These are phyloP conservation scores for Verticillium dahliae DNA, from an alignment of 2,329 filamentous ascomycete species.

Conservation along the genomic window DNA sequence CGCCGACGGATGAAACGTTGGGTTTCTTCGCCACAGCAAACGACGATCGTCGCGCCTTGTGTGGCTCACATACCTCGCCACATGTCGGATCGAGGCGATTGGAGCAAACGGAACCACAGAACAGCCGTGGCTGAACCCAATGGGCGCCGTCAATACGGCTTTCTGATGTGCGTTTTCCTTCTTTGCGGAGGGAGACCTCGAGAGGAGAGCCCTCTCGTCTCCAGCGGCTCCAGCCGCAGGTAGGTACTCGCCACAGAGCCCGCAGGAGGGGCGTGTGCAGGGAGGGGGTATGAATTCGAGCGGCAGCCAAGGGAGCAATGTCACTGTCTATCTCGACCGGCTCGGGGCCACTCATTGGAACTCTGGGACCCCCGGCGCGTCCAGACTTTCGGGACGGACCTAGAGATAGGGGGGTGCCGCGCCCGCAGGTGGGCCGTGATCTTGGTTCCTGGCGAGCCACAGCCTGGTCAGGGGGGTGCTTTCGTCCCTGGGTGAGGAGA, in stretches of 20 bases:
- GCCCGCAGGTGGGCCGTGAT: neutral
- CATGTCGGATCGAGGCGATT: conserved; percentile 5
- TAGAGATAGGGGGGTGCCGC: conserved; percentile 3
- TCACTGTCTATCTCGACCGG: conserved; percentile 12
- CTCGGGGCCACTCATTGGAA: conserved; percentile 6
- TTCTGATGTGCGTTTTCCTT: neutral
- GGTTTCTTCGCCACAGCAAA: neutral
- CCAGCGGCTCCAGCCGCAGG: conserved; percentile 4
- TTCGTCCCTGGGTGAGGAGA: neutral
- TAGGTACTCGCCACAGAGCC: conserved; percentile 4
- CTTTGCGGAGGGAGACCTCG: neutral
- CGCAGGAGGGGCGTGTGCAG: conserved; percentile 1
- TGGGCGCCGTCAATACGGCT: conserved; percentile 4
- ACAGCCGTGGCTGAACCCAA: neutral
- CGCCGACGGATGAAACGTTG: neutral
- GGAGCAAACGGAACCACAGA: conserved; percentile 1
- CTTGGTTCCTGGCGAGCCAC: conserved; percentile 3
- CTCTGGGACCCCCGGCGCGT: conserved; percentile 1
- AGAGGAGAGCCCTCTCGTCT: conserved; percentile 2
- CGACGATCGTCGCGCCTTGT: conserved; percentile 1
- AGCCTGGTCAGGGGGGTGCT: neutral
- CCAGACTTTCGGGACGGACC: conserved; percentile 11
- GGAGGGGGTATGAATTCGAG: conserved; percentile 2
- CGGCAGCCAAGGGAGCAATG: conserved; percentile 5
- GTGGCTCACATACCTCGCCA: neutral